phyloP scores from a whole-genome alignment of 1,284 basidiomycete species.

The Marasmius fiardii region DNA sequence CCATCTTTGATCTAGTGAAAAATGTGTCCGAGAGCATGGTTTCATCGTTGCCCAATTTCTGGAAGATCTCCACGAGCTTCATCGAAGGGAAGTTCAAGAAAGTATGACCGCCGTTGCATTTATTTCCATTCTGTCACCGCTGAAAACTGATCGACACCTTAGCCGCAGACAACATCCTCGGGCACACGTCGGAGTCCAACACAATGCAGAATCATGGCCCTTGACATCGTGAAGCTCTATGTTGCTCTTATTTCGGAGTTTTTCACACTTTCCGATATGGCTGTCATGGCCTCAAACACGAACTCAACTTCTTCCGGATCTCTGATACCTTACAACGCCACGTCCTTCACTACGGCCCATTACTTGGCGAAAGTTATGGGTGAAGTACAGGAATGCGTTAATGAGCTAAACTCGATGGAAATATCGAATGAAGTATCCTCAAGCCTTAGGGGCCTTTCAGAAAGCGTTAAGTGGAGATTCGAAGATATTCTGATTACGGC shows the following conservation, averaged over 20 bases:
- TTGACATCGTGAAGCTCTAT: constrained; percentile 89
- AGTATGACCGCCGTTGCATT: constrained; percentile 37
- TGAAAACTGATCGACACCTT: background rate
- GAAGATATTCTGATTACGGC: constrained; percentile 75
- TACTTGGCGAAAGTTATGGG: constrained; percentile 78
- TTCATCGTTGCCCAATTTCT: constrained; percentile 84
- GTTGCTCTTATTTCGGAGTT: constrained; percentile 85
- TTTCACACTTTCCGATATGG: constrained; percentile 83
- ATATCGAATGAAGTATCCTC: constrained; percentile 73
- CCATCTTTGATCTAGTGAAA: constrained; percentile 72
- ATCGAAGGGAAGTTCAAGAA: constrained; percentile 90
- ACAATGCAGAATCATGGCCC: constrained; percentile 87
- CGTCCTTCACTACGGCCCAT: constrained; percentile 81
- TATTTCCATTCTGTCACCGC: background rate
- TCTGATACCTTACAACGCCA: constrained; percentile 74
- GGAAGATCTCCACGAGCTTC: constrained; percentile 89
- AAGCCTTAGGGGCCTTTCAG: constrained; percentile 71
- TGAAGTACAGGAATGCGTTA: constrained; percentile 85
- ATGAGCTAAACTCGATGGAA: constrained; percentile 80
- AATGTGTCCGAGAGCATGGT: constrained; percentile 68
- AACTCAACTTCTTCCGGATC: constrained; percentile 35
- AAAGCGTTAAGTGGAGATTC: constrained; percentile 87
- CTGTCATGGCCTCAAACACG: constrained; percentile 43
- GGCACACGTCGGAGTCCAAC: constrained; percentile 68
- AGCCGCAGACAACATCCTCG: constrained; percentile 24